These are phyloP conservation scores for Rasamsonia emersonii DNA, from an alignment of 2,329 filamentous ascomycete genomes.

Conservation along the genomic window DNA sequence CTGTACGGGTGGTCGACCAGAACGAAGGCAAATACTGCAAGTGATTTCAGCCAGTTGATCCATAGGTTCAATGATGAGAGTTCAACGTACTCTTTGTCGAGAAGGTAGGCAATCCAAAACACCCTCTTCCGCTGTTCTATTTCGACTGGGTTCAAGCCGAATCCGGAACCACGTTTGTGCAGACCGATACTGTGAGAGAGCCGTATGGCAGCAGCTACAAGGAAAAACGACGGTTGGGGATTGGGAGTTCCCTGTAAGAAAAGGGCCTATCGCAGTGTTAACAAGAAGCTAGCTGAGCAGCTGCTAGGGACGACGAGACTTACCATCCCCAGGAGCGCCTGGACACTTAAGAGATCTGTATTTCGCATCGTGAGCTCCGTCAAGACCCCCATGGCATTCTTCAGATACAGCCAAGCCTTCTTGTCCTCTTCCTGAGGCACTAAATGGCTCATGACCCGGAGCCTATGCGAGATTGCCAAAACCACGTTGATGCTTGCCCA, in stretches of 20 bases:
- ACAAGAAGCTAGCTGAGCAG: conserved; percentile 4
- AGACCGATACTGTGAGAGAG: conserved; percentile 89
- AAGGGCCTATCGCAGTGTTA: conserved; percentile 47
- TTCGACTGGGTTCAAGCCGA: conserved; percentile 87
- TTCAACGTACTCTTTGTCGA: conserved; percentile 57
- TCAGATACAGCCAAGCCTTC: conserved; percentile 90
- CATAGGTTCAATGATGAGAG: not conserved
- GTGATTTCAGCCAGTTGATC: conserved; percentile 10
- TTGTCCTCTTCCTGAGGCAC: conserved; percentile 86
- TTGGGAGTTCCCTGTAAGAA: conserved; percentile 97
- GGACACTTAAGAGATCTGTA: conserved; percentile 87
- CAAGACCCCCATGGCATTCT: conserved; percentile 91
- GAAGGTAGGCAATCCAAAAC: conserved; percentile 68
- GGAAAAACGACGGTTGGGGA: conserved; percentile 84
- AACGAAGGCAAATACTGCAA: conserved; percentile 56
- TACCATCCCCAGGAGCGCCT: conserved; percentile 84
- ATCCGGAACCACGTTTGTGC: conserved; percentile 85
- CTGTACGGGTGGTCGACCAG: conserved; percentile 62
- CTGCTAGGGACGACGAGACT: conserved; percentile 10
- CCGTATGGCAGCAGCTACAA: conserved; percentile 83
- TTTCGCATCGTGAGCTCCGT: conserved; percentile 92
- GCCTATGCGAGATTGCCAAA: conserved; percentile 81
- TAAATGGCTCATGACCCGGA: conserved; percentile 91
- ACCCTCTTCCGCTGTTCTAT: conserved; percentile 80
- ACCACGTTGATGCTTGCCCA: conserved; percentile 96